Evolutionary conservation across 2,329 filamentous ascomycete species (phyloP).

Genomic region (Pseudocercospora musae): DNA sequence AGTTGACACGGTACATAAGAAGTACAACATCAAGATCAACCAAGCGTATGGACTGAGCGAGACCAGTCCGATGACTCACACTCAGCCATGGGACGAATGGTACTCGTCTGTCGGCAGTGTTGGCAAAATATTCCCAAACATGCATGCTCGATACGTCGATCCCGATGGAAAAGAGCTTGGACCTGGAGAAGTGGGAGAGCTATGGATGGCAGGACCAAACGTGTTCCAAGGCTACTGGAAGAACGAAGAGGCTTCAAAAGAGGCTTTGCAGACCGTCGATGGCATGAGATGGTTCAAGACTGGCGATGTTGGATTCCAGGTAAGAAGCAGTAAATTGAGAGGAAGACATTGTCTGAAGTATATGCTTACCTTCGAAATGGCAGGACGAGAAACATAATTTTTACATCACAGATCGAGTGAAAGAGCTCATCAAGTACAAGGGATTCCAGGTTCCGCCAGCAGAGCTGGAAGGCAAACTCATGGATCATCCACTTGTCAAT

Average conservation of each 20-base stretch:
- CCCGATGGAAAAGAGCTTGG: conserved; percentile 57
- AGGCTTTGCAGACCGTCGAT: conserved; percentile 64
- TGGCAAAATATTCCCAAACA: conserved; percentile 73
- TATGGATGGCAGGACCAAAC: conserved; percentile 74
- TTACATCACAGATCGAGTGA: conserved; percentile 84
- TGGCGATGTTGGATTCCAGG: conserved; percentile 75
- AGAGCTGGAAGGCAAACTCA: conserved; percentile 47
- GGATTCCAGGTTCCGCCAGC: conserved; percentile 49
- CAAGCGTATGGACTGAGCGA: conserved; percentile 85
- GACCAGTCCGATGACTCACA: conserved; percentile 38
- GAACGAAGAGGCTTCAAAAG: conserved; percentile 65
- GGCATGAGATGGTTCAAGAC: conserved; percentile 76
- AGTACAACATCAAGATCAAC: conserved; percentile 75
- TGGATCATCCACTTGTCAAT: conserved; percentile 42
- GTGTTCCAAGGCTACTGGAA: conserved; percentile 78
- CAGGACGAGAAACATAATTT: conserved; percentile 72
- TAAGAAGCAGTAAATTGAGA: too few relatives aligned
- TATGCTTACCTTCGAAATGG: too few relatives aligned
- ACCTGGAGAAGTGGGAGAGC: conserved; percentile 56
- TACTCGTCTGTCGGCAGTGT: conserved; percentile 71
- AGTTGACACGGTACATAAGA: conserved; percentile 68
- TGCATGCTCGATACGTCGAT: conserved; percentile 76
- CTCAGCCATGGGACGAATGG: conserved; percentile 70
- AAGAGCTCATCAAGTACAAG: conserved; percentile 63
- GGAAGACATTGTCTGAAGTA: too few relatives aligned